These are phyloP conservation scores for Colletotrichum gloeosporioides DNA, from an alignment of 2,329 filamentous ascomycete genomes.

Conservation along the genomic window DNA sequence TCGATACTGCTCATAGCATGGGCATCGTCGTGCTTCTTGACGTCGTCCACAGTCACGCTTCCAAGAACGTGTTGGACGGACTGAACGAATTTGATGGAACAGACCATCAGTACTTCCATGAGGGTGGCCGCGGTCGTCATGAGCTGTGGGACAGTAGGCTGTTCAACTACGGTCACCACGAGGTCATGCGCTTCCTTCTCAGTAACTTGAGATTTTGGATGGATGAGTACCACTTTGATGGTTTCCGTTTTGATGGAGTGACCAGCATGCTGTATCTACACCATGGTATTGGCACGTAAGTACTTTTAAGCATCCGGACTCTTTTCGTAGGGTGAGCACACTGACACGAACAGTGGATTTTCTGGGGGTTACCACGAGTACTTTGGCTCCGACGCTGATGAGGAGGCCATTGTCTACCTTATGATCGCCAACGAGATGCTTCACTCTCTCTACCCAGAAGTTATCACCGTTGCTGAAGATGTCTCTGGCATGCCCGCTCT, in stretches of 20 bases:
- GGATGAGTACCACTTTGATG: constrained; percentile 97
- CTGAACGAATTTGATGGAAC: constrained; percentile 95
- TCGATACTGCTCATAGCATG: constrained; percentile 92
- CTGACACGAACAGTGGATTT: constrained; percentile 73
- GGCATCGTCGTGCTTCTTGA: constrained; percentile 92
- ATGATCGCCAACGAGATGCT: constrained; percentile 98
- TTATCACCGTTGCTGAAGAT: constrained; percentile 94
- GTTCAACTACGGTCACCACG: constrained; percentile 96
- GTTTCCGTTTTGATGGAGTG: constrained; percentile 96
- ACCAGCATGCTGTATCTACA: constrained; percentile 98
- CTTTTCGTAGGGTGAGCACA: background rate
- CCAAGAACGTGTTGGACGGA: constrained; percentile 95
- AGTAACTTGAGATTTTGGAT: constrained; percentile 99
- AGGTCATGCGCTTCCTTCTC: constrained; percentile 92
- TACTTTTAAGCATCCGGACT: constrained; percentile 15
- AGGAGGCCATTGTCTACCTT: constrained; percentile 92
- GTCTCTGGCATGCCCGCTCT: constrained; percentile 99
- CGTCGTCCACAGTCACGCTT: constrained; percentile 96
- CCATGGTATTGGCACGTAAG: constrained; percentile 95
- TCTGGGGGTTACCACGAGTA: constrained; percentile 99
- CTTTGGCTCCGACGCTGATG: constrained; percentile 87
- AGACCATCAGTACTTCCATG: constrained; percentile 96
- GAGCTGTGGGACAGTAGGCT: constrained; percentile 95
- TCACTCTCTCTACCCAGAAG: constrained; percentile 84
- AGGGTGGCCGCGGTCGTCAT: constrained; percentile 81